Conservation (phyloP, 345 rosid genomes). For the Barbarea vulgaris region DNA sequence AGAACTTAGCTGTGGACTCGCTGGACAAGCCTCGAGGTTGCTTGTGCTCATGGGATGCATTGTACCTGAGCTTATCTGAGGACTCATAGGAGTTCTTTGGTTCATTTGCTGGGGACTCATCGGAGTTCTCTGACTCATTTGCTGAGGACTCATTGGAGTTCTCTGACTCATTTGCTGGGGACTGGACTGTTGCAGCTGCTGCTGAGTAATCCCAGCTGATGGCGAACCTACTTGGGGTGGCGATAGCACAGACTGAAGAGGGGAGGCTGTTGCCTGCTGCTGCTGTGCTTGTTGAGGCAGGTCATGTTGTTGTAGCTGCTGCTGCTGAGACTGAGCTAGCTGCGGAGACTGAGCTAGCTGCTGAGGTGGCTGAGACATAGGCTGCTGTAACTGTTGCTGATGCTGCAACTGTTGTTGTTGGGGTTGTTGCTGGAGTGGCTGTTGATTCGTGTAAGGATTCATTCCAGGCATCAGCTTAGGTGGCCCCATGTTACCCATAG, state of each 20-base stretch:
- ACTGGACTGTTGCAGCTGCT: conserved; percentile 58
- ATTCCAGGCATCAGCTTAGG: conserved; percentile 75
- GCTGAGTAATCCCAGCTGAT: conserved; percentile 65
- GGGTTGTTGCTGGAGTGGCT: conserved; percentile 46
- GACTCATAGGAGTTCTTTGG: conserved; percentile 90
- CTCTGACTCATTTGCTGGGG: conserved; percentile 65
- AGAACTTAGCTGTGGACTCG: conserved; percentile 95
- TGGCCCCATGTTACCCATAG: conserved; percentile 84
- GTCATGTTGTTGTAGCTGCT: conserved; percentile 36
- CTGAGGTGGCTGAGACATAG: conserved; percentile 41
- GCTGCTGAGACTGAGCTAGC: conserved; percentile 35
- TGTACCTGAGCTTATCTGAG: conserved; percentile 81
- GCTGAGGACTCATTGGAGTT: conserved; percentile 78
- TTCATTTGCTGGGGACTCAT: conserved; percentile 82
- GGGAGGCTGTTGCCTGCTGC: conserved; percentile 61
- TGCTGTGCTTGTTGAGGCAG: conserved; percentile 48
- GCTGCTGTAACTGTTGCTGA: conserved; percentile 50
- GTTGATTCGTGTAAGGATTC: conserved; percentile 67
- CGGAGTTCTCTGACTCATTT: conserved; percentile 78
- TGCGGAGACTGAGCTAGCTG: conserved; percentile 46
- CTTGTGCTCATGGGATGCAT: conserved; percentile 75
- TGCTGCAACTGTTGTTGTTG: conserved; percentile 43
- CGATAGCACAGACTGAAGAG: conserved; percentile 77
- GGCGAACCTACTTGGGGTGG: conserved; percentile 80
- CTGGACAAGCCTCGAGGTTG: conserved; percentile 81